Percentiles rank a stretch among this genome's conserved stretches.
phyloP scores from a whole-genome alignment of 768 basidiomycete genomes.

The Mrakia frigida region DNA sequence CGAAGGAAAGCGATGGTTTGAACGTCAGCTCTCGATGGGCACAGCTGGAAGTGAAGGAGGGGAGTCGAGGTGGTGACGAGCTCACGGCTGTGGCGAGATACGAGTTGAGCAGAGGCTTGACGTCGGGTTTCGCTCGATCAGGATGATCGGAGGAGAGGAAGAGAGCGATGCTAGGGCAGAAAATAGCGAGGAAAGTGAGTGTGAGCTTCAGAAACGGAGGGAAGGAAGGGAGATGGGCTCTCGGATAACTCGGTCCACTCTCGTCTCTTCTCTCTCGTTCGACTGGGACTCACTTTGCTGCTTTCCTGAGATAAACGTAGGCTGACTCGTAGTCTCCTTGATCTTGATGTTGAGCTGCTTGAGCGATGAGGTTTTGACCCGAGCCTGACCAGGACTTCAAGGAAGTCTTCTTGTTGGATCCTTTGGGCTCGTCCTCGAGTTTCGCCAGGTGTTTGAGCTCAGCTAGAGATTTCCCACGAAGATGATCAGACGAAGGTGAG shows the following conservation, averaged over 20 bases:
- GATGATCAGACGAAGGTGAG: neutral
- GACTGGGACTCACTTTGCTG: conserved; percentile 19
- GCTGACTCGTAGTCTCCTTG: conserved; percentile 20
- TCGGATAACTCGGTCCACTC: neutral
- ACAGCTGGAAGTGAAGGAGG: neutral
- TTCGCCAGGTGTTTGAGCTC: conserved; percentile 23
- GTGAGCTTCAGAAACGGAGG: neutral
- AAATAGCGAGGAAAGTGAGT: neutral
- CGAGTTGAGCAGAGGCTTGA: neutral
- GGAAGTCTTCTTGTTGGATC: conserved; percentile 10
- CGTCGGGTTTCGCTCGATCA: conserved; percentile 12
- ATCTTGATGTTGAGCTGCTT: neutral
- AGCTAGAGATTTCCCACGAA: conserved; percentile 5
- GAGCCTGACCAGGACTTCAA: conserved; percentile 19
- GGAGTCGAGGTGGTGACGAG: neutral
- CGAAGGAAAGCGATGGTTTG: neutral
- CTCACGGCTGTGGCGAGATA: conserved; percentile 15
- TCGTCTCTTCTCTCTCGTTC: neutral
- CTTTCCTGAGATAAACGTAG: conserved; percentile 28
- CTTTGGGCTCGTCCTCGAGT: conserved; percentile 11
- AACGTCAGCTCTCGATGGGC: neutral
- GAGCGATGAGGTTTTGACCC: neutral
- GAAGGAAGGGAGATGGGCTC: neutral
- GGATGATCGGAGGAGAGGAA: conserved; percentile 15
- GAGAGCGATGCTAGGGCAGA: conserved; percentile 17